Evolutionary conservation across 768 basidiomycete genomes (phyloP).

Genomic region (Tephrocybe sp.): DNA sequence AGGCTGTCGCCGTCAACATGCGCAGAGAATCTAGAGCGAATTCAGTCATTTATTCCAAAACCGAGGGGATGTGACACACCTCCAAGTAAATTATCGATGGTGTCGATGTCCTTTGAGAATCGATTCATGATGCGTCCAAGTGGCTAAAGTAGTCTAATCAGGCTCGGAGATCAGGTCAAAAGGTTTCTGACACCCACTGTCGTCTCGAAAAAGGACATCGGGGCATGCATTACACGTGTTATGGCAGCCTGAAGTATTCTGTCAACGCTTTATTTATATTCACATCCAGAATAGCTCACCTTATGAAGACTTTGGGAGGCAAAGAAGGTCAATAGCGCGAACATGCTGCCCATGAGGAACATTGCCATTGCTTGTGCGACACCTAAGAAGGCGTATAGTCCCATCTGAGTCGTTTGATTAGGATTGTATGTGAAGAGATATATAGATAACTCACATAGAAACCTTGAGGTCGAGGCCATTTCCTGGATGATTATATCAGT

Average conservation of each 20-base stretch:
- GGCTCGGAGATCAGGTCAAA: background rate
- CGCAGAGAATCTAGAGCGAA: slow-evolving; percentile 59
- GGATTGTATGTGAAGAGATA: background rate
- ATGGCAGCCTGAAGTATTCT: slow-evolving; percentile 49
- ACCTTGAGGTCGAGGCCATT: slow-evolving; percentile 58
- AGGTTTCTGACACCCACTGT: slow-evolving; percentile 44
- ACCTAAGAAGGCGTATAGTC: slow-evolving; percentile 75
- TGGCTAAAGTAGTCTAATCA: slow-evolving; percentile 38
- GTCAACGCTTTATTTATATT: background rate
- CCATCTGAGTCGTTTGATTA: slow-evolving; percentile 54
- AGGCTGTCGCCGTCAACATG: slow-evolving; percentile 65
- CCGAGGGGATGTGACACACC: slow-evolving; percentile 29
- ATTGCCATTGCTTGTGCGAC: slow-evolving; percentile 65
- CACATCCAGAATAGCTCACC: slow-evolving; percentile 28
- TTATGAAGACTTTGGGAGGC: slow-evolving; percentile 71
- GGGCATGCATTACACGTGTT: slow-evolving; percentile 74
- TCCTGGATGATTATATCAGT: slow-evolving; percentile 19
- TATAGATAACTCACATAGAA: slow-evolving; percentile 60
- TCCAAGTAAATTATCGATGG: slow-evolving; percentile 72
- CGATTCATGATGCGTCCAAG: slow-evolving; percentile 89
- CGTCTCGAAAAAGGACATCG: slow-evolving; percentile 90
- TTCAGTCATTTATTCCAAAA: background rate
- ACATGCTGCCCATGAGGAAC: slow-evolving; percentile 66
- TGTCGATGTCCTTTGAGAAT: slow-evolving; percentile 86
- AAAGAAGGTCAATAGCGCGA: slow-evolving; percentile 72